phyloP scores from a whole-genome alignment of 2,329 filamentous ascomycete genomes.

The Fusarium mexicanum region DNA sequence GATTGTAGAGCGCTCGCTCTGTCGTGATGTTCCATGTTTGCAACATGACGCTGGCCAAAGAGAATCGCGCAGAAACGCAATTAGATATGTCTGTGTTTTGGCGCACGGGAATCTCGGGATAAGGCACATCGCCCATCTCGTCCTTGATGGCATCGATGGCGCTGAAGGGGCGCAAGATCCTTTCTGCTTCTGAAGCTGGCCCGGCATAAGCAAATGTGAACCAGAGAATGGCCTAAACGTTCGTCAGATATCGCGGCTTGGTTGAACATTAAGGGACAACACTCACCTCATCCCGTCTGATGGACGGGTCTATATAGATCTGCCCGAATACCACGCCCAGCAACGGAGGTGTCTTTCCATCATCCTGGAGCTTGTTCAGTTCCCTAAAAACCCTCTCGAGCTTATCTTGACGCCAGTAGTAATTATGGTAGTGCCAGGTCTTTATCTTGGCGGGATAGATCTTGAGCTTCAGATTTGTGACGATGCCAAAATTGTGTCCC shows the following conservation, averaged over 20 bases:
- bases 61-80: not conserved
- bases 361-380: not conserved
- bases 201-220: not conserved
- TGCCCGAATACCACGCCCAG: not conserved
- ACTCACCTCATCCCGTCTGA: not conserved
- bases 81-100: not conserved
- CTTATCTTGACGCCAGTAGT: not conserved
- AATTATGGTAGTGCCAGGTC: not conserved
- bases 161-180: not conserved
- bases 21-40: not conserved
- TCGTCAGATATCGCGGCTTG: not conserved
- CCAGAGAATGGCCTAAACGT: not conserved
- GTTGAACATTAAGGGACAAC: accelerated
- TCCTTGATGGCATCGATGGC: not conserved
- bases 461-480: not conserved
- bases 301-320: not conserved
- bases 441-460: not conserved
- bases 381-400: not conserved
- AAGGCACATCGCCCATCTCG: not conserved
- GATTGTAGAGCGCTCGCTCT: not conserved
- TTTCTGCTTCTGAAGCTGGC: not conserved
- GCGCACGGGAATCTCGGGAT: not conserved
- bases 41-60: not conserved
- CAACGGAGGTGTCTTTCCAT: not conserved
- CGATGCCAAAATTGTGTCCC: not conserved